Evolutionary conservation across 768 basidiomycete genomes (phyloP).

Genomic region (Pilatotrama ljubarskyi): DNA sequence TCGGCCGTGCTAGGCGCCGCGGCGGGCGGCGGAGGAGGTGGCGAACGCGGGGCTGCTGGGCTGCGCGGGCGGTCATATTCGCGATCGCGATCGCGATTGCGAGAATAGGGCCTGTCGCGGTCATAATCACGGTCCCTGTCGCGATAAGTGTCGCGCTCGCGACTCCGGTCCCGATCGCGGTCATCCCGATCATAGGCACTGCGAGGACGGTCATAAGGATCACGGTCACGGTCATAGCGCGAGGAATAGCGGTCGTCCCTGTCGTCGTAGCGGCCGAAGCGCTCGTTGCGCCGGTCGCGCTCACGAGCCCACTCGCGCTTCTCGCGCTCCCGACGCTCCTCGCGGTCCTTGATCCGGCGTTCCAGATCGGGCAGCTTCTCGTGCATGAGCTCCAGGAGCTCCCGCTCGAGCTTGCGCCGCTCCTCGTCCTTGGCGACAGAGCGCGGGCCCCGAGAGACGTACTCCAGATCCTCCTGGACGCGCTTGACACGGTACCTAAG

Average conservation of each 20-base stretch:
- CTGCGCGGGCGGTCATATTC: constrained; percentile 37
- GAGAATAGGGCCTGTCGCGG: constrained; percentile 37
- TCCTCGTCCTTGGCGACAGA: constrained; percentile 81
- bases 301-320: constrained; percentile 77
- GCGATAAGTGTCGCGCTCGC: constrained; percentile 40
- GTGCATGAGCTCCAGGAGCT: constrained; percentile 82
- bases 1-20: constrained; percentile 39
- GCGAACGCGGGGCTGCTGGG: constrained; percentile 44
- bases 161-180: constrained; percentile 39
- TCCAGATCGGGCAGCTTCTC: constrained; percentile 92
- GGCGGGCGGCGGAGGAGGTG: constrained; percentile 52
- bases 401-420: constrained; percentile 81
- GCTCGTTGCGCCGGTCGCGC: constrained; percentile 81
- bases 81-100: constrained; percentile 42
- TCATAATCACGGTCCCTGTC: constrained; percentile 37
- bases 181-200: constrained; percentile 33
- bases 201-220: constrained; percentile 35
- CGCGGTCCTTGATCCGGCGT: constrained; percentile 74
- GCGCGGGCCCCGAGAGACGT: constrained; percentile 74
- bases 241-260: constrained; percentile 43
- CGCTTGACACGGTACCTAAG: constrained; percentile 82
- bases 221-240: constrained; percentile 38
- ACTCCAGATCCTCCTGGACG: constrained; percentile 90
- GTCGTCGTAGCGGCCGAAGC: constrained; percentile 68
- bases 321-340: constrained; percentile 75